These are phyloP conservation scores for Juglanconis sp. DNA, from an alignment of 2,329 filamentous ascomycete genomes.

Conservation along the genomic window DNA sequence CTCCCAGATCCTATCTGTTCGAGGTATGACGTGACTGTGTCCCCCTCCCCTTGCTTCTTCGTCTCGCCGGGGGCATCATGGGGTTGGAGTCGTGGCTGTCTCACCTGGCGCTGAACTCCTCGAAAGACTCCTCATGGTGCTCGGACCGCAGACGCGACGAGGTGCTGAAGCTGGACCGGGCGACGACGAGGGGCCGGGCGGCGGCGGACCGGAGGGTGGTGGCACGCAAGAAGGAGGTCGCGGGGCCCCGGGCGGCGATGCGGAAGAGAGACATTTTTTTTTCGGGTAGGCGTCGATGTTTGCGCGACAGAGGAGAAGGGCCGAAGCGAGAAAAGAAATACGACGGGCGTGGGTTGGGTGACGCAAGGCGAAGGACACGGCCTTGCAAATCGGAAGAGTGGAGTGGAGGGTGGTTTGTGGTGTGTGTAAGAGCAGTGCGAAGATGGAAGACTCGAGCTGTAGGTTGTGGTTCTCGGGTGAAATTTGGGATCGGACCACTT, in stretches of 20 bases:
- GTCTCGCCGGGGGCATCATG: neutral
- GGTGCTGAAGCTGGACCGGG: conserved; percentile 60
- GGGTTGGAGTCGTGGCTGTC: conserved; percentile 28
- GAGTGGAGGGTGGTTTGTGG: conserved; percentile 15
- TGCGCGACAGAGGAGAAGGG: conserved; percentile 37
- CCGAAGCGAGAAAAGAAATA: conserved; percentile 51
- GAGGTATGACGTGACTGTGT: conserved; percentile 13
- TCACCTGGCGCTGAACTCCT: conserved; percentile 98
- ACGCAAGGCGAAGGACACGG: conserved; percentile 22
- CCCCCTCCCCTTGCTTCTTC: neutral
- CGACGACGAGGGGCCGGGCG: conserved; percentile 39
- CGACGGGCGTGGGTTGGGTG: conserved; percentile 1
- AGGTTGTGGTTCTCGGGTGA: neutral
- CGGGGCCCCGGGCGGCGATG: conserved; percentile 64
- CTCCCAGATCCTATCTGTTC: neutral
- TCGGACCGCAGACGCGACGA: conserved; percentile 51
- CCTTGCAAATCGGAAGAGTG: conserved; percentile 23
- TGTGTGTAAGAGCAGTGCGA: neutral
- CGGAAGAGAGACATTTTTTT: conserved; percentile 51
- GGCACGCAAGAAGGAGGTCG: conserved; percentile 59
- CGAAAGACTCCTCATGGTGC: conserved; percentile 94
- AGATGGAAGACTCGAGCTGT: neutral
- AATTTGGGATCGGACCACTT: too few species aligned
- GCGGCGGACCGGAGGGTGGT: conserved; percentile 57
- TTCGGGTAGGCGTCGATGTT: neutral